Evolutionary conservation across 345 rosid genomes (phyloP).

Genomic region (Hirschfeldia incana): DNA sequence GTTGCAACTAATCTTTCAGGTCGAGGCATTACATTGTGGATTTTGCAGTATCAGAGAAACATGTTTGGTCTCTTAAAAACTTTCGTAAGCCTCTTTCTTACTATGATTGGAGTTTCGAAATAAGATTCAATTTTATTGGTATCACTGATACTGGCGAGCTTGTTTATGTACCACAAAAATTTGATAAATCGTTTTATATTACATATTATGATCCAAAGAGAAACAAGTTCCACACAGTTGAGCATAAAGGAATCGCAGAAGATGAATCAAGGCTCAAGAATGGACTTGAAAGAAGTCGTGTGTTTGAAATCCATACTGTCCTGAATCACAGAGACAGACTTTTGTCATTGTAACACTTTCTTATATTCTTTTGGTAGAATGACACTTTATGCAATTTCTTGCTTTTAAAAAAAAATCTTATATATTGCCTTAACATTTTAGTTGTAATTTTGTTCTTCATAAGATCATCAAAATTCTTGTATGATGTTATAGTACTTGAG

Average conservation of each 20-base stretch:
- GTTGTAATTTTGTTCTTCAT: too few relatives aligned
- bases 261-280: not conserved
- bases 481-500: too few relatives aligned
- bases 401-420: too few relatives aligned
- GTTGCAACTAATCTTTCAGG: not conserved
- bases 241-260: not conserved
- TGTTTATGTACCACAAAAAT: not conserved
- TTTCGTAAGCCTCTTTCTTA: not conserved
- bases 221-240: not conserved
- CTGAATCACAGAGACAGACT: not conserved
- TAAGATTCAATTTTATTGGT: not conserved
- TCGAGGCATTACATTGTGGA: not conserved
- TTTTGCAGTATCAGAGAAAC: not conserved
- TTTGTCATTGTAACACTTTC: too few relatives aligned
- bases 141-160: slow-evolving; percentile 10
- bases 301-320: not conserved
- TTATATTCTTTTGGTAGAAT: too few relatives aligned
- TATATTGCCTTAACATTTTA: too few relatives aligned
- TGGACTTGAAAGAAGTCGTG: not conserved
- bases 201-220: not conserved
- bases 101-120: not conserved
- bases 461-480: too few relatives aligned
- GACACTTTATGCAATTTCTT: too few relatives aligned
- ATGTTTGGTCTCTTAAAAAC: not conserved
- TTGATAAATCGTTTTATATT: not conserved